Evolutionary conservation across 1,284 basidiomycete genomes (phyloP).

Genomic region (Kwoniella shivajii): DNA sequence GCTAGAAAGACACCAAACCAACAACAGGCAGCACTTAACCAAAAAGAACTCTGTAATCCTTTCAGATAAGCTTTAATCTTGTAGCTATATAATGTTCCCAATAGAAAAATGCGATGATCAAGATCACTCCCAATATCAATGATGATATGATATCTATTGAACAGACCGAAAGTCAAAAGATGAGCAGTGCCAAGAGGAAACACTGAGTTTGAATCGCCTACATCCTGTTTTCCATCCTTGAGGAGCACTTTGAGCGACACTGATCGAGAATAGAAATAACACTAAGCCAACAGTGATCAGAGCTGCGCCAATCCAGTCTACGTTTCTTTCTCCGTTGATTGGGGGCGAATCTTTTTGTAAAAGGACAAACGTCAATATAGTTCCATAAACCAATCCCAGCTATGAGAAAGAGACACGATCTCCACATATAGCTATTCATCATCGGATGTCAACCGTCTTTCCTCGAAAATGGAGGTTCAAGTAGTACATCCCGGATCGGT

Average conservation of each 20-base stretch:
- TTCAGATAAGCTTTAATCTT: conserved; percentile 21
- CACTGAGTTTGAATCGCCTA: conserved; percentile 52
- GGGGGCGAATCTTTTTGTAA: conserved; percentile 60
- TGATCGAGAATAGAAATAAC: conserved; percentile 75
- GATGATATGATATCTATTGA: conserved; percentile 57
- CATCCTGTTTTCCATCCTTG: conserved; percentile 74
- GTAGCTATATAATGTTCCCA: conserved; percentile 62
- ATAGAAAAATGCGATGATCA: conserved; percentile 64
- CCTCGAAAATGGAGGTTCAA: not conserved
- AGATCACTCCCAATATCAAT: conserved; percentile 64
- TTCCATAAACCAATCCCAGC: conserved; percentile 61
- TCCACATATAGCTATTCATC: conserved; percentile 62
- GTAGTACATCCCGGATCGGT: not conserved
- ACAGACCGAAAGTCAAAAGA: too few species aligned
- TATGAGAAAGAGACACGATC: conserved; percentile 63
- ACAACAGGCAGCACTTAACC: conserved; percentile 38
- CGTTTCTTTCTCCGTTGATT: conserved; percentile 59
- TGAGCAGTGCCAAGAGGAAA: not conserved
- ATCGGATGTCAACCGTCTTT: too few species aligned
- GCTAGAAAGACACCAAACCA: conserved; percentile 36
- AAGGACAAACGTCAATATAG: conserved; percentile 59
- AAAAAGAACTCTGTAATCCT: conserved; percentile 47
- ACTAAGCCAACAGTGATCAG: conserved; percentile 74
- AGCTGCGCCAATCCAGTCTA: conserved; percentile 81
- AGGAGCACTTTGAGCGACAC: conserved; percentile 69